A percentile compares a stretch with the other conserved stretches of the same genome.
Evolutionary conservation across 257 asterid genomes (phyloP).

Genomic region (Primulina tabacum): DNA sequence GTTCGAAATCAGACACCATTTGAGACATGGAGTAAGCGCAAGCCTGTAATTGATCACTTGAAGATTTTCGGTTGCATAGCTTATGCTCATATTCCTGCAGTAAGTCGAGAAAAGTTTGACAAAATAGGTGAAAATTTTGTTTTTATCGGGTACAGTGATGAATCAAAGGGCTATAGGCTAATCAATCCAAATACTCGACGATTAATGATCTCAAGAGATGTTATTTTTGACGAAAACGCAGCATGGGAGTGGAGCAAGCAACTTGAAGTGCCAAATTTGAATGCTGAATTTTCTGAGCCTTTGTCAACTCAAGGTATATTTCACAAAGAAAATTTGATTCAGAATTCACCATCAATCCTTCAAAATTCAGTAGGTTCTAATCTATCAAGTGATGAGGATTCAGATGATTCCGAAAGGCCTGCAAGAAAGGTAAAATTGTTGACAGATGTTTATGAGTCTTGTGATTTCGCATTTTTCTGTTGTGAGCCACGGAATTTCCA

Average conservation of each 20-base stretch:
- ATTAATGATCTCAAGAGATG: conserved; percentile 9
- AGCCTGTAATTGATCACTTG: conserved; percentile 14
- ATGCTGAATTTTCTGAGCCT: no score
- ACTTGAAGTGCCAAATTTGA: no score
- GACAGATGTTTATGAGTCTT: neutral
- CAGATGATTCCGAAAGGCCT: neutral
- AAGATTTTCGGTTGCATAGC: conserved; percentile 10
- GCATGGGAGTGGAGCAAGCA: conserved; percentile 7
- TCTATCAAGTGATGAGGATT: neutral
- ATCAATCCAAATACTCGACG: neutral
- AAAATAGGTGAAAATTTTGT: conserved; percentile 3
- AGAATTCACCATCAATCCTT: no score
- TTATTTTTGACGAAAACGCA: conserved; percentile 7
- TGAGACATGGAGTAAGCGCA: conserved; percentile 10
- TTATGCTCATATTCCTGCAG: conserved; percentile 8
- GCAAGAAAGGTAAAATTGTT: neutral
- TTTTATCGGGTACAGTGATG: conserved; percentile 16
- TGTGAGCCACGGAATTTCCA: neutral
- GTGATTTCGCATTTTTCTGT: conserved; percentile 3
- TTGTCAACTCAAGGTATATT: no score
- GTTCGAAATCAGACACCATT: conserved; percentile 9
- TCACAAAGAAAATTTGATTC: no score
- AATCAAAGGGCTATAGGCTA: conserved; percentile 11
- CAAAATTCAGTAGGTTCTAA: no score
- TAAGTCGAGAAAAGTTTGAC: neutral